Percentiles rank a stretch among this genome's conserved stretches.
Evolutionary conservation across 2,329 filamentous ascomycete species (phyloP).

Genomic region (Sporothrix euskadiensis): DNA sequence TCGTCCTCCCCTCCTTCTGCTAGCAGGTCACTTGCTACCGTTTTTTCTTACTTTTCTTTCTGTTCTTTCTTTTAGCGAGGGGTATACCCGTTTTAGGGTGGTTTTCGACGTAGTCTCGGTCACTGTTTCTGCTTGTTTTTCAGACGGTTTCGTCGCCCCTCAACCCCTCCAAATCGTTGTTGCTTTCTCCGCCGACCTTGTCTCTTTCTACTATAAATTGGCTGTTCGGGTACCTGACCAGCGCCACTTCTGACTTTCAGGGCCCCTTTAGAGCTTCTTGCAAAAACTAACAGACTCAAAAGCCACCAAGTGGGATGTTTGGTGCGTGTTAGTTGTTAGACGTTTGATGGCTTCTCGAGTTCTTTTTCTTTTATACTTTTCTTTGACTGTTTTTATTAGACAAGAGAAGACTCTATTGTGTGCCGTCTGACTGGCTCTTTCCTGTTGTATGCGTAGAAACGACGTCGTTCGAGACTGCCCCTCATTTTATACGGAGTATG

Average conservation of each 20-base stretch:
- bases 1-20: neutral
- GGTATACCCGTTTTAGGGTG: neutral
- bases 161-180: neutral
- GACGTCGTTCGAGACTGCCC: neutral
- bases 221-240: neutral
- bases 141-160: neutral
- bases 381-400: neutral
- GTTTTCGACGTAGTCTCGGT: neutral
- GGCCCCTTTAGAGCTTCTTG: neutral
- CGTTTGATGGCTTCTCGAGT: neutral
- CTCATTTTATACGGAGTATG: neutral
- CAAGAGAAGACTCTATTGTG: neutral
- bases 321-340: conserved; percentile 9
- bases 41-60: neutral
- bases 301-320: conserved; percentile 18
- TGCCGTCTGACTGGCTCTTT: conserved; percentile 1
- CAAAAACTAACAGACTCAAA: conserved; percentile 3
- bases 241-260: neutral
- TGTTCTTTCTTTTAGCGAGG: conserved; percentile 4
- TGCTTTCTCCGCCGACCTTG: neutral
- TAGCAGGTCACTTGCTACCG: conserved; percentile 11
- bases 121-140: neutral
- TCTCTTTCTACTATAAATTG: neutral
- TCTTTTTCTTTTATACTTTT: neutral
- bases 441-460: neutral